Evolutionary conservation across 2,329 filamentous ascomycete genomes (phyloP), one percentile per base, ranked within the genome.

Genomic region (Apiospora aurea): DNA sequence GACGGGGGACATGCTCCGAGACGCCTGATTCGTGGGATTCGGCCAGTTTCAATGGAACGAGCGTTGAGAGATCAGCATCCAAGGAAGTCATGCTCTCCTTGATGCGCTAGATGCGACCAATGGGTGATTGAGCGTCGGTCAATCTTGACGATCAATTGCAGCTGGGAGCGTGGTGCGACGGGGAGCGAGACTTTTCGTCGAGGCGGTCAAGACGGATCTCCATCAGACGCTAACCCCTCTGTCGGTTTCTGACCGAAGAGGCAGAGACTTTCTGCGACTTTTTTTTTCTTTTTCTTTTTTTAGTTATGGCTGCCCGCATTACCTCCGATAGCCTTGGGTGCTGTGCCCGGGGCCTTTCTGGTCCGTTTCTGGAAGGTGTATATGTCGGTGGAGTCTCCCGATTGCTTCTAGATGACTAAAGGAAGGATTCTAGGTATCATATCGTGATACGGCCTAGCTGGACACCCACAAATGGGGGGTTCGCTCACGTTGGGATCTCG

Each of bases 391-490:
- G 57, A 64, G 57, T n/a, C 10, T 64, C 57, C 57, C 29, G 11
- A 64, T n/a, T 64, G 57, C 57, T 64, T 64, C 57, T 64, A 64
- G 57, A 64, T 64, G 57, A 41, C 57, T n/a, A 64, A 64, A 64
- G 57, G 57, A 64, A 64, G 57, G 57, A 41, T 29, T 53, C 49
- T 26, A 53, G n/a, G 24, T 14, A 26, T 26, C n/a, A 13, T 53
- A 29, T 26, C 49, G 24, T 53, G 49, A n/a, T 51, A 53, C 49
- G 29, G 18, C 14, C 51, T 29, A 29, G 24, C 26, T 4, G 26
- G 11, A 57, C 51, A 18, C 26, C 51, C 51, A 57, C 51, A 57
- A 29, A 26, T 46, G n/a, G 51, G 26, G 51, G 51, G 51, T 57
- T 43, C 41, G 13, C 41, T 38, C 29, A 16, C 57, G 41, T 38